Evolutionary conservation across 306 rosid species (phyloP).

Genomic region (Prosopis cineraria): DNA sequence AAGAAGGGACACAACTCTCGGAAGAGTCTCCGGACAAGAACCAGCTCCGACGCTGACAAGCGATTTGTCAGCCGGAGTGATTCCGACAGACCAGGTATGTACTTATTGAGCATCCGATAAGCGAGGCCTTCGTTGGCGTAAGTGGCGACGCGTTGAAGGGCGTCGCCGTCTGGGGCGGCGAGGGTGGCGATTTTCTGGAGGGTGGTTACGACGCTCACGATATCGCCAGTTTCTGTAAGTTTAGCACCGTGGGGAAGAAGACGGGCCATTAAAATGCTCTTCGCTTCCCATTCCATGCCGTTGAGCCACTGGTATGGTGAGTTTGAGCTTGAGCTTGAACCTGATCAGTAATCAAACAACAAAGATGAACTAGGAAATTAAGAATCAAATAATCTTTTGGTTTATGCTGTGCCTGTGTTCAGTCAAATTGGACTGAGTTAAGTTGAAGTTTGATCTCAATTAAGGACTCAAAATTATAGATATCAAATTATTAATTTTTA

Average conservation of each 20-base stretch:
- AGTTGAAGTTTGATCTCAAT: no score
- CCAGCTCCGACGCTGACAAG: constrained; percentile 16
- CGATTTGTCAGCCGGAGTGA: not conserved
- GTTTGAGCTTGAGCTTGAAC: not conserved
- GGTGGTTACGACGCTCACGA: constrained; percentile 44
- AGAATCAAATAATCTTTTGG: not conserved
- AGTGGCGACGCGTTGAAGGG: constrained; percentile 68
- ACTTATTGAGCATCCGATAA: constrained; percentile 20
- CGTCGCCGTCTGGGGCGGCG: constrained; percentile 60
- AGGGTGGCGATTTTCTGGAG: constrained; percentile 54
- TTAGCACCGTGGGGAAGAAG: constrained; percentile 49
- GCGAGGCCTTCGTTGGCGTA: constrained; percentile 64
- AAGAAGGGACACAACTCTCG: constrained; percentile 40
- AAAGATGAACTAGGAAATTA: not conserved
- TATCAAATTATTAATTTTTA: no score
- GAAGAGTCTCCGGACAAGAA: not conserved
- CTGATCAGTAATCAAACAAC: not conserved
- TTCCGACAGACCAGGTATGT: not conserved
- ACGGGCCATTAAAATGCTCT: constrained; percentile 45
- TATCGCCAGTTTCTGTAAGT: constrained; percentile 46
- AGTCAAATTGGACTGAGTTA: no score
- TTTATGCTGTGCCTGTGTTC: not conserved
- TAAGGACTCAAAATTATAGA: no score
- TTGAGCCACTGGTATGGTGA: constrained; percentile 43
- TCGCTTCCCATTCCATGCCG: constrained; percentile 45